A percentile compares a stretch with the other conserved stretches of the same genome.
Conservation (phyloP, 139 green algal genomes). For the Chlamydomonas applanata region DNA sequence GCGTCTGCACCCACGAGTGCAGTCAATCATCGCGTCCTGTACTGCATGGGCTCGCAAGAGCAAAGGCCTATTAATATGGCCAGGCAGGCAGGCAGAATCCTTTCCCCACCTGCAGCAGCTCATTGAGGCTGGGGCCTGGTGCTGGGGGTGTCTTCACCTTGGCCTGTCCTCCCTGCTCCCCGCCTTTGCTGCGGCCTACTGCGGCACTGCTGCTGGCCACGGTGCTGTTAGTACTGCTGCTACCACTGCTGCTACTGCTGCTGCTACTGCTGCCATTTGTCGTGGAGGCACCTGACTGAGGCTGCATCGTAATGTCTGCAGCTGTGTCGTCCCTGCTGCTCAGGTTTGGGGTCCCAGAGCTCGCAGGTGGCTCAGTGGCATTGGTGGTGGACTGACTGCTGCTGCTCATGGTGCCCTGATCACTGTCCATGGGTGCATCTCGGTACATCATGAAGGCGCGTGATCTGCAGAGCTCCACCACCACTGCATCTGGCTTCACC, state of each 20-base stretch:
- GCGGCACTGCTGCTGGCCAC: not conserved
- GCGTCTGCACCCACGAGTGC: no score
- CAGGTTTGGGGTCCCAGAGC: not conserved
- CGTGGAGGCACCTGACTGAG: no score
- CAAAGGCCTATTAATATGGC: not conserved
- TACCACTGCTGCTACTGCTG: not conserved
- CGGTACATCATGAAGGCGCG: constrained; percentile 15
- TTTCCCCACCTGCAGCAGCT: not conserved
- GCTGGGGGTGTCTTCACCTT: no score
- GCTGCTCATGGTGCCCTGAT: not conserved
- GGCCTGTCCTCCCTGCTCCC: no score
- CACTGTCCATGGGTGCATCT: not conserved
- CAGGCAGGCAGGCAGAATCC: no score
- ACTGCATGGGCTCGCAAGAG: not conserved
- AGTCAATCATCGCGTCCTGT: no score
- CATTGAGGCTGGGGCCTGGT: no score
- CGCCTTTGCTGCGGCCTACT: no score
- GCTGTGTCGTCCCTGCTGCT: not conserved
- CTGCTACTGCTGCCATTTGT: not conserved
- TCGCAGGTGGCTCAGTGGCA: not conserved
- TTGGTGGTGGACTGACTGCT: not conserved
- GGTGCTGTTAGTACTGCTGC: not conserved
- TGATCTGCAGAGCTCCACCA: constrained; percentile 13
- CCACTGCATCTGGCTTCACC: not conserved
- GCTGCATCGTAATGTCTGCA: not conserved